Evolutionary conservation across 306 rosid genomes (phyloP).

Genomic region (Urtica urens): DNA sequence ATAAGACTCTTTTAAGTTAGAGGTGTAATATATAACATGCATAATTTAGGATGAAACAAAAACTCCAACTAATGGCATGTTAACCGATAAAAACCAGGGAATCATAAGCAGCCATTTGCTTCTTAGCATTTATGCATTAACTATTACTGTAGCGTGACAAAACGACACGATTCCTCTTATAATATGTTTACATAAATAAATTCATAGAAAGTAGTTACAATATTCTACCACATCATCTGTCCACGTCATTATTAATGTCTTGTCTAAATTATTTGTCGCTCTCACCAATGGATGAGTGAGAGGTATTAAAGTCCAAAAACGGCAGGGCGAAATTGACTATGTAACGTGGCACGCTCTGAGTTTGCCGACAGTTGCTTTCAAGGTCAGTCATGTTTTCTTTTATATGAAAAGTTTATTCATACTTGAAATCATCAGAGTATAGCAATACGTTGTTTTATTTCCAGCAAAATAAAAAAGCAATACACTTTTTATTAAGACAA

Average conservation of each 20-base stretch:
- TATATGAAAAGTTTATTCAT: background rate
- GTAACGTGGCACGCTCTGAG: slow-evolving; percentile 8
- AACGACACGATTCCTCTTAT: no score
- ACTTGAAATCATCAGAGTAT: slow-evolving; percentile 1
- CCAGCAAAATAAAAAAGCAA: no score
- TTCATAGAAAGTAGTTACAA: no score
- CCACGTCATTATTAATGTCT: background rate
- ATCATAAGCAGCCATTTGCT: no score
- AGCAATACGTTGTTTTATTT: background rate
- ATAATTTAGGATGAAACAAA: no score
- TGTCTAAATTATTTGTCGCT: background rate
- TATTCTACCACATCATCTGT: background rate
- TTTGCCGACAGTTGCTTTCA: slow-evolving; percentile 35
- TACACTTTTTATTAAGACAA: slow-evolving; percentile 4
- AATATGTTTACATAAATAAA: no score
- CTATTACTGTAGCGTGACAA: no score
- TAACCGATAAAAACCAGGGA: no score
- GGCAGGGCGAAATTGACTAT: background rate
- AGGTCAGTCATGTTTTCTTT: background rate
- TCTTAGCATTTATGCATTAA: no score
- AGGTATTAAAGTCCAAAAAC: background rate
- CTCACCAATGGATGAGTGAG: slow-evolving; percentile 3
- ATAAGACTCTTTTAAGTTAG: no score
- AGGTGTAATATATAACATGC: no score
- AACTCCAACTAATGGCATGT: no score